A percentile compares a stretch with the other conserved stretches of the same genome.
Conservation (phyloP, 1,139 yeast species). For the Diutina pseudorugosa region DNA sequence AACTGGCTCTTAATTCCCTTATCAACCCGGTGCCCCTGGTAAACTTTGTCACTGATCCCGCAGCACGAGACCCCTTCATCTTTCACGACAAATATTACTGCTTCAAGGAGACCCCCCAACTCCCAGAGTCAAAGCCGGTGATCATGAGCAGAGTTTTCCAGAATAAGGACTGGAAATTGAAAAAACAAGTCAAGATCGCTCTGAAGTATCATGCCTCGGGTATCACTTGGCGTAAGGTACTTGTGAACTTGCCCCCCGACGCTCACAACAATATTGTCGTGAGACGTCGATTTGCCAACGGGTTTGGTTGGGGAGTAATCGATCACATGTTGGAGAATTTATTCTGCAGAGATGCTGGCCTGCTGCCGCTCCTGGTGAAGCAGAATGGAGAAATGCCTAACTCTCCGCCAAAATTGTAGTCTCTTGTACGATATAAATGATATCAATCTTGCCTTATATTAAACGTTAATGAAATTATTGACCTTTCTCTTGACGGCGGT, state of each 20-base stretch:
- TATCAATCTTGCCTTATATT: too few relatives aligned
- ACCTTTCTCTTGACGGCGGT: not conserved
- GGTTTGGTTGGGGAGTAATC: conserved; percentile 20
- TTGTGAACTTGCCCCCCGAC: conserved; percentile 17
- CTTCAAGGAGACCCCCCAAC: conserved; percentile 53
- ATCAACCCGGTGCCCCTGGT: conserved; percentile 32
- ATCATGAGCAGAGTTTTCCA: not conserved
- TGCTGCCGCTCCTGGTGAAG: not conserved
- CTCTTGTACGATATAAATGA: too few relatives aligned
- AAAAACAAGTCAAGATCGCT: conserved; percentile 17
- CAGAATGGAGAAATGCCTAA: not conserved
- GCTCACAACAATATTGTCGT: conserved; percentile 18
- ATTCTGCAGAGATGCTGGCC: conserved; percentile 5
- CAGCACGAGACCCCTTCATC: conserved; percentile 40
- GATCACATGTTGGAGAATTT: conserved; percentile 14
- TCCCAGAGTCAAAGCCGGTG: not conserved
- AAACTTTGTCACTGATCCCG: conserved; percentile 23
- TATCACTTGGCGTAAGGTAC: conserved; percentile 16
- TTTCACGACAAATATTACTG: conserved; percentile 74
- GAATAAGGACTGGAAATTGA: conserved; percentile 13
- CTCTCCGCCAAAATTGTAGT: not conserved
- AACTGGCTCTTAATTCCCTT: conserved; percentile 28
- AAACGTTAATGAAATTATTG: not conserved
- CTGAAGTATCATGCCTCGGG: conserved; percentile 15
- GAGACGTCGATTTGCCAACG: conserved; percentile 17